These are phyloP conservation scores for Oryza rufipogon DNA, from an alignment of 176 grass and related monocot species.

Conservation along the genomic window DNA sequence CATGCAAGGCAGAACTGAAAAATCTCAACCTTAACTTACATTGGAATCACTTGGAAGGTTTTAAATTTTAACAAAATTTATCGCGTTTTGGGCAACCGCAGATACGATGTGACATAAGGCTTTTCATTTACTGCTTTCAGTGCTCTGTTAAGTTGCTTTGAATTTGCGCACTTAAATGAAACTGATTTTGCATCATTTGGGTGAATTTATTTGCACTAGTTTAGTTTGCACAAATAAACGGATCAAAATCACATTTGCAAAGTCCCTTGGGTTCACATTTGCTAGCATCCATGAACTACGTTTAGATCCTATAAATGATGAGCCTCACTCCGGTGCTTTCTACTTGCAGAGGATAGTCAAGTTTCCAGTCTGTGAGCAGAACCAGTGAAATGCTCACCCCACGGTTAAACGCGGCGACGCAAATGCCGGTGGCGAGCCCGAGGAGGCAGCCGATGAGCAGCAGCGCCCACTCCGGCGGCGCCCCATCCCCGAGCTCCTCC, in stretches of 20 bases:
- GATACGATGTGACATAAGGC: not conserved
- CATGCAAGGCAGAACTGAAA: conserved; percentile 33
- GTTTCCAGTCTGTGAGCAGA: not conserved
- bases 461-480: conserved; percentile 91
- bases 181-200: not conserved
- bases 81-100: not conserved
- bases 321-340: not conserved
- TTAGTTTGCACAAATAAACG: not conserved
- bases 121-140: not conserved
- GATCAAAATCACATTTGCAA: not conserved
- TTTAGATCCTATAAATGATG: not conserved
- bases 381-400: conserved; percentile 54
- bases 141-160: not conserved
- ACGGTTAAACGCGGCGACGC: conserved; percentile 95
- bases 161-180: not conserved
- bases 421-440: conserved; percentile 89
- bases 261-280: not conserved
- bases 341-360: too few species aligned
- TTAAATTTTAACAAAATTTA: not conserved
- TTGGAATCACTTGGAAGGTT: not conserved
- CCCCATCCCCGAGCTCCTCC: conserved; percentile 78
- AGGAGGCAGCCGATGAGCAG: conserved; percentile 97
- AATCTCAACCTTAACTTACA: not conserved
- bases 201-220: not conserved
- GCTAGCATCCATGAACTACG: conserved; percentile 14